phyloP scores from a whole-genome alignment of 169 alveolate genomes.

The Besnoitia besnoiti region DNA sequence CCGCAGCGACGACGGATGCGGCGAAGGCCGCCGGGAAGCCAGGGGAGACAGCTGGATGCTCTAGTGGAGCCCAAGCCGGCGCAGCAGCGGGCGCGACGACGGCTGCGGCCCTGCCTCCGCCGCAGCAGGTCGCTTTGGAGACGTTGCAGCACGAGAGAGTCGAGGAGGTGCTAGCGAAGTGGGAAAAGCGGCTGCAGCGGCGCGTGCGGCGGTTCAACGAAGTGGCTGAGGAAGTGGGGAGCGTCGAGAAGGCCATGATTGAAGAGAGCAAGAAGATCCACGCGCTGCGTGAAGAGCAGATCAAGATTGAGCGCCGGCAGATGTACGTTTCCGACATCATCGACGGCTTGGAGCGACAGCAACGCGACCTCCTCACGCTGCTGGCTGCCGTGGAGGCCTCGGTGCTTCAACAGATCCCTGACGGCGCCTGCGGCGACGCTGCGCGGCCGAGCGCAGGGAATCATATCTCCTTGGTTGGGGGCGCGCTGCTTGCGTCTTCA shows the following conservation, averaged over 20 bases:
- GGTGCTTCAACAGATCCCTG: background rate
- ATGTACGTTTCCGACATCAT: conserved; percentile 51
- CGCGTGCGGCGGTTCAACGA: conserved; percentile 62
- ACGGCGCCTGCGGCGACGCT: background rate
- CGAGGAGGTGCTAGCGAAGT: conserved; percentile 59
- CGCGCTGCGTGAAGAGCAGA: conserved; percentile 58
- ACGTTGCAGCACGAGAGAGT: conserved; percentile 67
- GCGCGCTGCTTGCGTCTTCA: conserved; percentile 11
- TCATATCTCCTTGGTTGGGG: background rate
- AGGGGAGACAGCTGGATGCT: conserved; percentile 22
- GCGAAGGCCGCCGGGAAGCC: conserved; percentile 49
- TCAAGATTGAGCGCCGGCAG: conserved; percentile 63
- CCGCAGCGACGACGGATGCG: conserved; percentile 13
- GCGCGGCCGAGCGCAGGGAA: background rate
- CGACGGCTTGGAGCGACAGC: conserved; percentile 66
- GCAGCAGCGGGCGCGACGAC: conserved; percentile 28
- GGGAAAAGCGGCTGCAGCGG: conserved; percentile 68
- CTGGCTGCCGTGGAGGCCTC: conserved; percentile 58
- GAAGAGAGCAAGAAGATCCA: conserved; percentile 53
- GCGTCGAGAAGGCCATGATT: conserved; percentile 61
- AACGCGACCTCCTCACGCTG: conserved; percentile 49
- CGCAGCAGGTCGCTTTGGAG: conserved; percentile 65
- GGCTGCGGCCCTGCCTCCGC: conserved; percentile 49
- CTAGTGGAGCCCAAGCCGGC: conserved; percentile 32
- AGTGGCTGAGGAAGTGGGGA: conserved; percentile 64